Percentiles rank a stretch among this genome's conserved stretches.
These are phyloP conservation scores for Fusarium oligoseptatum DNA, from an alignment of 2,329 filamentous ascomycete species.

Conservation along the genomic window DNA sequence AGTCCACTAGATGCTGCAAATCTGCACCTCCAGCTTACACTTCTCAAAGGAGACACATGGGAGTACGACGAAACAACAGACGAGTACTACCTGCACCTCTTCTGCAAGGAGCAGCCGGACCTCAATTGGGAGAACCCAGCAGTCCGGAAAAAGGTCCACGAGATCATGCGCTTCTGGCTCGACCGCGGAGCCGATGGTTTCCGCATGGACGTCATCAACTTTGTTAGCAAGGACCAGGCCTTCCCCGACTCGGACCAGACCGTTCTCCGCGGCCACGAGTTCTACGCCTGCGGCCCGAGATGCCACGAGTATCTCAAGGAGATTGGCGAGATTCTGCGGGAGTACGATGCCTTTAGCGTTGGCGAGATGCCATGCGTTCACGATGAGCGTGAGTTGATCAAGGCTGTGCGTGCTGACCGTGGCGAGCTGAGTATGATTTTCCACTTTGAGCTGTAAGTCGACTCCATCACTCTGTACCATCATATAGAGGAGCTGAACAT, in stretches of 20 bases:
- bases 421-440: constrained; percentile 80
- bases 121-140: constrained; percentile 81
- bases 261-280: constrained; percentile 53
- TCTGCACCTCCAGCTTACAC: background rate
- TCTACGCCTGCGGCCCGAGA: constrained; percentile 67
- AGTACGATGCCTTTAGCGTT: constrained; percentile 65
- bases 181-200: constrained; percentile 76
- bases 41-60: constrained; percentile 59
- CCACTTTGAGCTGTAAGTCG: constrained; percentile 72
- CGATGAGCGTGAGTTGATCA: constrained; percentile 59
- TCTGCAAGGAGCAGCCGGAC: constrained; percentile 78
- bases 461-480: background rate
- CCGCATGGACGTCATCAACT: constrained; percentile 77
- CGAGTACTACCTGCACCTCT: constrained; percentile 75
- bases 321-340: constrained; percentile 58
- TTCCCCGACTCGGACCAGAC: constrained; percentile 63
- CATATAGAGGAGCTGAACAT: constrained; percentile 5
- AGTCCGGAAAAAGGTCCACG: constrained; percentile 75
- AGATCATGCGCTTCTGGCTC: constrained; percentile 81
- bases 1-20: background rate
- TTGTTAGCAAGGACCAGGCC: constrained; percentile 71
- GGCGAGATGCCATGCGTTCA: constrained; percentile 64
- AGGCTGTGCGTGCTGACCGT: constrained; percentile 66
- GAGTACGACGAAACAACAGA: constrained; percentile 62
- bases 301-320: constrained; percentile 62